These are phyloP conservation scores for Aspergillus texensis DNA, from an alignment of 2,329 filamentous ascomycete genomes.

Conservation along the genomic window DNA sequence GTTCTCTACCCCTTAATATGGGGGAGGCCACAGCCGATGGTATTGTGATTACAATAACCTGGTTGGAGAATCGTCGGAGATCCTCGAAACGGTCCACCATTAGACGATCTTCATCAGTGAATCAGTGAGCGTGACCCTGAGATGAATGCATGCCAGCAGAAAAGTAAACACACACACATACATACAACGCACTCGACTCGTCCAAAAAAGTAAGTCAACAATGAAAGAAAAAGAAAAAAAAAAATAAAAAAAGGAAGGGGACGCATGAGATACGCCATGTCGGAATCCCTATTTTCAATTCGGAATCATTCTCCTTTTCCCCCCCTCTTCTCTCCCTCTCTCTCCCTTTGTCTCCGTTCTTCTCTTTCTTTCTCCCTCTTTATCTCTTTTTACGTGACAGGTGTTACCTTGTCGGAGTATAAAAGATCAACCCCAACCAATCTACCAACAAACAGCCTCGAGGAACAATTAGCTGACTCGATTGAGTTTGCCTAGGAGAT, in stretches of 20 bases:
- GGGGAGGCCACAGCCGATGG: not conserved
- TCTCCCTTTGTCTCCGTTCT: not conserved
- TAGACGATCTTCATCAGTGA: slow-evolving; percentile 3
- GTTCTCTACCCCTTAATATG: slow-evolving; percentile 4
- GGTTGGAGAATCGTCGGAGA: slow-evolving; percentile 4
- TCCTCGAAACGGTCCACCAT: slow-evolving; percentile 1
- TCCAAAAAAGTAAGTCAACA: not conserved
- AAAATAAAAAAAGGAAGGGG: not conserved
- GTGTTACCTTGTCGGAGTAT: not conserved
- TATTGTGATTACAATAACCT: not conserved
- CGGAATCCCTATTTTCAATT: slow-evolving; percentile 1
- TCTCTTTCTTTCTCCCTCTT: not conserved
- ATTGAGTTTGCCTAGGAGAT: slow-evolving; percentile 12
- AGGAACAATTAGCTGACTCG: slow-evolving; percentile 3
- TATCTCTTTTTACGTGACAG: not conserved
- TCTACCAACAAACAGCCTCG: not conserved
- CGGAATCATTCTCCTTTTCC: slow-evolving; percentile 1
- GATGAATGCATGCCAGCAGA: not conserved
- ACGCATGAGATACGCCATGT: slow-evolving; percentile 2
- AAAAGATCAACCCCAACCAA: not conserved
- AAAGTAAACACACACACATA: not conserved
- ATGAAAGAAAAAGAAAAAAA: not conserved
- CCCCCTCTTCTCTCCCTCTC: not conserved
- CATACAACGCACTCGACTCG: not conserved
- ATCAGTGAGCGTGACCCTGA: not conserved